Base-by-base conservation (phyloP, 768 basidiomycete genomes). In the Amanita polypyramis region DNA sequence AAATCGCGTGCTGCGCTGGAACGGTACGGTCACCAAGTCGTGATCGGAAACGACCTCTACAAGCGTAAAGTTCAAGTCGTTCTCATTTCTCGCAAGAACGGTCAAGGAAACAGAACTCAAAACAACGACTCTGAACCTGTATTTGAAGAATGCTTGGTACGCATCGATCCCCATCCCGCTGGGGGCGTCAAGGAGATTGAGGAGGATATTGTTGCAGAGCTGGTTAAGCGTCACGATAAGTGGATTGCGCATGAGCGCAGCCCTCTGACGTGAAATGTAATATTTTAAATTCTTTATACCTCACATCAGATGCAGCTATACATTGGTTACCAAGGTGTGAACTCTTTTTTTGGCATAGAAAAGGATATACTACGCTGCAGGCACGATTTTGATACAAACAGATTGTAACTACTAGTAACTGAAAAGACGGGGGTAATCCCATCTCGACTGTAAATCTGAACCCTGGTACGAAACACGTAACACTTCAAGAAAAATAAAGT, bases 21-120 rank as follows among this genome's bases (percentile, higher is more conserved):
- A 51, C 79, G 94, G 20, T 99, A 98, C 63, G 93, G 94, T 1
- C 96, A 98, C 62, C 94, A 98, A 60, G 81, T 96, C 23, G 96
- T 99, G 45, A 90, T 99, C 52, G 96, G 91, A 15, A 99, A 99
- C 63, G 85, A 92, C 52, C 79, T 99, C n/a, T 78, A 93, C 58
- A 76, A 77, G 32, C 79, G 96, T 45, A 99, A 99, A 63, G 76
- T 76, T 53, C 86, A 93, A 61, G 95, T 99, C 47, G 88, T 95
- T 4, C 86, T 98, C 58, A 85, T 99, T 25, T 86, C 87, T 15
- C 79, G 66, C 36, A 71, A 66, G 44, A 54, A 51, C 12, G 57
- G 51, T 25, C n/a, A n/a, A n/a, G n/a, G n/a, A n/a, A 27, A 27
- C 25, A 44, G n/a, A n/a, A n/a, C n/a, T 41, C 19, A 48, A 48